phyloP scores from a whole-genome alignment of 2,329 filamentous ascomycete genomes.

The Aspergillus phoenicis region DNA sequence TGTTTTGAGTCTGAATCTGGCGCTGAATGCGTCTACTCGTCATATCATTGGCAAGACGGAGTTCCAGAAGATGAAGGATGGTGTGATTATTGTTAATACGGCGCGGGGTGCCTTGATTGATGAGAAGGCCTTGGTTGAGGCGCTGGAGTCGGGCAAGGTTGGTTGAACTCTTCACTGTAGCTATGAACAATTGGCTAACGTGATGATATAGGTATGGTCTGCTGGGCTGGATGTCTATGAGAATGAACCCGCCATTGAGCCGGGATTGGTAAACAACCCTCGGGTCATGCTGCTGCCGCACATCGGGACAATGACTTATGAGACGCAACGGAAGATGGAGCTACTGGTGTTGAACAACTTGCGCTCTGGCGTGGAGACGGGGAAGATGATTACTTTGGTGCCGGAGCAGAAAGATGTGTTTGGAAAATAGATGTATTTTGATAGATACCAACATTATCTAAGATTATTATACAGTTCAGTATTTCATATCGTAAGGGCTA shows the following conservation, averaged over 20 bases:
- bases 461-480: neutral
- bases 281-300: constrained; percentile 60
- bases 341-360: constrained; percentile 61
- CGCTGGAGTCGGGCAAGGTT: constrained; percentile 50
- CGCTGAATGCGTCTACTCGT: constrained; percentile 47
- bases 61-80: constrained; percentile 50
- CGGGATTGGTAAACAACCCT: constrained; percentile 49
- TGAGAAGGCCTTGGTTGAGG: constrained; percentile 50
- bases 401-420: constrained; percentile 58
- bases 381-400: constrained; percentile 61
- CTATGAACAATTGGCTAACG: neutral
- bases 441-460: neutral
- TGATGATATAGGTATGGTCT: constrained; percentile 38
- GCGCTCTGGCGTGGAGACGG: constrained; percentile 58
- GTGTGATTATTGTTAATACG: constrained; percentile 49
- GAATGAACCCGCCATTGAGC: constrained; percentile 50
- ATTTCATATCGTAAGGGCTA: too few species aligned
- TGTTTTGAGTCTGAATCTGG: constrained; percentile 50
- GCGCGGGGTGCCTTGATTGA: constrained; percentile 50
- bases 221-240: constrained; percentile 53
- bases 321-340: constrained; percentile 66
- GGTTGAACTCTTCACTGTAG: neutral
- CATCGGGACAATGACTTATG: constrained; percentile 61
- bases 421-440: constrained; percentile 7
- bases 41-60: constrained; percentile 52